A percentile compares a stretch with the other conserved stretches of the same genome.
Conservation (phyloP, 164 flowering plant genomes). For the Berberis vulgaris region DNA sequence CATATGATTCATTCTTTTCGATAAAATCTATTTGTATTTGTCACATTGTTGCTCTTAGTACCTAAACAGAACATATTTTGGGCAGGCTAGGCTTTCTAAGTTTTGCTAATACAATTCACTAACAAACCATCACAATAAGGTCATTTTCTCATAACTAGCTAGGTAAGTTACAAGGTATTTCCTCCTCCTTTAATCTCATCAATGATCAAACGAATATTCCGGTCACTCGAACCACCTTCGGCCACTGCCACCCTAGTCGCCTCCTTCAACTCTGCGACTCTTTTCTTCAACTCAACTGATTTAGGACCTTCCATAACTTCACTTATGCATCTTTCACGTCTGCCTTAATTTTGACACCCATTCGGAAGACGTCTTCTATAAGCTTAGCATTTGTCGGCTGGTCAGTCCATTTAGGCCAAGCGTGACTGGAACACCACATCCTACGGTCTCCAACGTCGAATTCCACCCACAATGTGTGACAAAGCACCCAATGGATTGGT, state of each 20-base stretch:
- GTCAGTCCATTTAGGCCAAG: conserved; percentile 69
- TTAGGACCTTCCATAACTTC: neutral
- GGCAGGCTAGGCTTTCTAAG: no score
- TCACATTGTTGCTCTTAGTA: no score
- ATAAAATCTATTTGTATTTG: no score
- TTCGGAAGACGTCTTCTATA: conserved; percentile 41
- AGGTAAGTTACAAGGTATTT: neutral
- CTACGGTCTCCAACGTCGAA: conserved; percentile 48
- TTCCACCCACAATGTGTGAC: conserved; percentile 89
- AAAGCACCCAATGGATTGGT: conserved; percentile 52
- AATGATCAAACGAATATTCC: neutral
- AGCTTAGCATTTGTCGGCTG: conserved; percentile 59
- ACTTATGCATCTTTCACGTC: conserved; percentile 9
- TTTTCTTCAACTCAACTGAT: conserved; percentile 6
- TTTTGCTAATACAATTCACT: no score
- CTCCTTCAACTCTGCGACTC: neutral
- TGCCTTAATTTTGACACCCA: conserved; percentile 37
- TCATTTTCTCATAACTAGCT: neutral
- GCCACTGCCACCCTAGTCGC: neutral
- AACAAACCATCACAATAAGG: no score
- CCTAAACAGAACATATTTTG: no score
- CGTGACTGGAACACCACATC: conserved; percentile 47
- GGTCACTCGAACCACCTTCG: neutral
- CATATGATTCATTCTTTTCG: no score
- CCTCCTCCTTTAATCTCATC: neutral